Evolutionary conservation across 2,329 filamentous ascomycete species (phyloP), one percentile per base, ranked within the genome.

Genomic region (Hyphodiscus sp.): DNA sequence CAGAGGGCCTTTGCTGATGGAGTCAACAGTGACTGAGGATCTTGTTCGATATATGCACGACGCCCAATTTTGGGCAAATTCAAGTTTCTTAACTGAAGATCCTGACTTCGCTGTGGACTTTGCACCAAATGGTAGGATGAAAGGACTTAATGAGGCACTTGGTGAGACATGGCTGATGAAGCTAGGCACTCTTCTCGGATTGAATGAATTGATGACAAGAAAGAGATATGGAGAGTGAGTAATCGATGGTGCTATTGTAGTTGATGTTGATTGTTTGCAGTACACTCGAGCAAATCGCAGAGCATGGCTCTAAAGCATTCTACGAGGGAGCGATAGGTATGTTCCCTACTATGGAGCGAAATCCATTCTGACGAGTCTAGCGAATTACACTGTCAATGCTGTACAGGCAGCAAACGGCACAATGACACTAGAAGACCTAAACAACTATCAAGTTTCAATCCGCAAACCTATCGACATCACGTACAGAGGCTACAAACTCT

Each of bases 401-500:
- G 52, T 87, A 1, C 76, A 78, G 62, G 72, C 71, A 1, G 68
- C 72, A 1, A 83, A 85, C 50, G 85, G 85, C 11, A 86, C 78
- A 16, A 87, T 89, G 85, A 86, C 83, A 0, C 60, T 86, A 2
- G 73, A 78, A 2, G 85, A 89, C 62, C 69, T 89, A 13, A 70
- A 72, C 57, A 79, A 81, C 57, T 89, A 96, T 73, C 75, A 78
- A 1, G 74, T 87, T 18, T 75, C 80, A 11, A 75, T 84, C 41
- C 81, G 89, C 5, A 73, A 83, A 16, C 77, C 86, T 2, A 75
- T 87, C 4, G 77, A 76, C 60, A 87, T 70, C 20, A 74, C 79
- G 16, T 91, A 87, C 70, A 79, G 85, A 11, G 86, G 83, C 46
- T 87, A 85, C 69, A 84, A 79, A 46, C 75, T 97, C 20, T 83